These are phyloP conservation scores for Mycena polygramma DNA, from an alignment of 768 basidiomycete genomes.

Conservation along the genomic window DNA sequence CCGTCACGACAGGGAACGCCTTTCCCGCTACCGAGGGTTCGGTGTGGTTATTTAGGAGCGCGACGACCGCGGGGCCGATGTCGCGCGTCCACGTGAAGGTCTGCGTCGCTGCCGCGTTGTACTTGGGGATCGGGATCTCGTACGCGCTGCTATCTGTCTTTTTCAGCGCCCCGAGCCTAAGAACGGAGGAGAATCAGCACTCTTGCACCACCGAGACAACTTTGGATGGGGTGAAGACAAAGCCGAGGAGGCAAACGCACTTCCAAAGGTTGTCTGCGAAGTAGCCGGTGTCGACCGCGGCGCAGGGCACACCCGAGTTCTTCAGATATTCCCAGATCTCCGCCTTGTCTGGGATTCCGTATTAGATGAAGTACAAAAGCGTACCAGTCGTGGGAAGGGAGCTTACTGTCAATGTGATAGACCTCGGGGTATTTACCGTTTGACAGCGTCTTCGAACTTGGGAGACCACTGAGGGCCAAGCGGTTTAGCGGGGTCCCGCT, in stretches of 20 bases:
- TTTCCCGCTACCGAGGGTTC: conserved; percentile 21
- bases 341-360: neutral
- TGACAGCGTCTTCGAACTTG: neutral
- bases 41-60: conserved; percentile 34
- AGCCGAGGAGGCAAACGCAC: neutral
- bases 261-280: neutral
- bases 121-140: conserved; percentile 20
- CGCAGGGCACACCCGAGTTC: neutral
- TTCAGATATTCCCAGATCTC: neutral
- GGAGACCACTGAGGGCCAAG: neutral
- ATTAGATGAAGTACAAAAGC: neutral
- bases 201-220: no score
- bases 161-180: conserved; percentile 4
- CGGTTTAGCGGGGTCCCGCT: no score
- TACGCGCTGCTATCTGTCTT: conserved; percentile 18
- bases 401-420: neutral
- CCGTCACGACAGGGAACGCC: conserved; percentile 31
- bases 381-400: neutral
- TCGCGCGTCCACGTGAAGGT: conserved; percentile 31
- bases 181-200: neutral
- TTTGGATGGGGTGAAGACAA: neutral
- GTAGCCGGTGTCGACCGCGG: neutral
- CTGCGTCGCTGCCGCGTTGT: conserved; percentile 14
- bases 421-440: neutral
- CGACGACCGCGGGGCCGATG: conserved; percentile 28